These are phyloP conservation scores for Oryza glaberrima DNA, from an alignment of 176 grass and related monocot genomes.

Conservation along the genomic window DNA sequence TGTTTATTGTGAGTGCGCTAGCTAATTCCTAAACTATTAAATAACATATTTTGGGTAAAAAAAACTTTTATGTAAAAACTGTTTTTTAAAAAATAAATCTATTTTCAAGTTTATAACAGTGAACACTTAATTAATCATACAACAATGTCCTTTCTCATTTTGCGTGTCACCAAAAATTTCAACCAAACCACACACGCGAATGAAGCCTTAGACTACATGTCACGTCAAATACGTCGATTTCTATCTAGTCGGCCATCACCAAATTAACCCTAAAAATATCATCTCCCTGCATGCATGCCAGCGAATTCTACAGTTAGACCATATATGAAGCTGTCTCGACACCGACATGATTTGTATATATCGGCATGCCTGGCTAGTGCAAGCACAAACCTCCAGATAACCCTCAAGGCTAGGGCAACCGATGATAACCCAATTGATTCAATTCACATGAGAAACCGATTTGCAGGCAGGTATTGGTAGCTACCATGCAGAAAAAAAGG, in stretches of 20 bases:
- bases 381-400: neutral
- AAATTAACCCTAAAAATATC: neutral
- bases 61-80: too few species aligned
- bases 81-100: too few species aligned
- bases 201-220: neutral
- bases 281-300: neutral
- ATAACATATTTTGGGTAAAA: too few species aligned
- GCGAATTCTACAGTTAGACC: neutral
- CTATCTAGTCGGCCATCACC: neutral
- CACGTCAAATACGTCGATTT: neutral
- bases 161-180: too few species aligned
- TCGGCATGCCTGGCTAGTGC: neutral
- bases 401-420: neutral
- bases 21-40: too few species aligned
- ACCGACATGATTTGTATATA: neutral
- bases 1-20: too few species aligned
- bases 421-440: neutral
- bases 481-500: neutral
- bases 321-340: neutral
- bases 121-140: too few species aligned
- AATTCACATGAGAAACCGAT: neutral
- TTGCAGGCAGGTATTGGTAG: neutral
- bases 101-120: too few species aligned
- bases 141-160: too few species aligned
- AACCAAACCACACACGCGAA: too few species aligned